These are phyloP conservation scores for Elaeagnus macrophylla DNA, from an alignment of 306 rosid genomes.

Conservation along the genomic window DNA sequence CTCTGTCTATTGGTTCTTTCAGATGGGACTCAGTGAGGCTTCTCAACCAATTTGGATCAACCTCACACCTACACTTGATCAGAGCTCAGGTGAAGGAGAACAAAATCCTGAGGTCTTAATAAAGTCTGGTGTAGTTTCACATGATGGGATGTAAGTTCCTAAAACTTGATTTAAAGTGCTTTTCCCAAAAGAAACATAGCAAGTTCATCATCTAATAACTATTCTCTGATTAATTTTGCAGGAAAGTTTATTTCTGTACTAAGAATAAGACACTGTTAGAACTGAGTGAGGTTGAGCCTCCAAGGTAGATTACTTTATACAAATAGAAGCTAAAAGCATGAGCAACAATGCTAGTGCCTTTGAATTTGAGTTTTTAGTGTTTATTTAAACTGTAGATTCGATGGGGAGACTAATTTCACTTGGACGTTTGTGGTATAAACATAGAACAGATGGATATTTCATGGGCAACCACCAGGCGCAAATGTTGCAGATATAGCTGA, in stretches of 20 bases:
- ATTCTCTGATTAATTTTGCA: constrained; percentile 23
- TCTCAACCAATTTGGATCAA: constrained; percentile 68
- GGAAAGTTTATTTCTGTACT: constrained; percentile 76
- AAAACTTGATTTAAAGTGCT: constrained; percentile 3
- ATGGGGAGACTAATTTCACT: constrained; percentile 35
- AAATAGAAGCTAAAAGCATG: constrained; percentile 8
- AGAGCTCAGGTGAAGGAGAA: constrained; percentile 34
- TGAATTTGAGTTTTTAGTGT: constrained; percentile 15
- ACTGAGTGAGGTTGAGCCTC: constrained; percentile 48
- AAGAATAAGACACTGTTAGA: constrained; percentile 59
- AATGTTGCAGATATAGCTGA: constrained; percentile 82
- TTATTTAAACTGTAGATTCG: constrained; percentile 16
- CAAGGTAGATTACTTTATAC: constrained; percentile 54
- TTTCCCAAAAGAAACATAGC: constrained; percentile 7
- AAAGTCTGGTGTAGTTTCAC: constrained; percentile 56
- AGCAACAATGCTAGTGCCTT: constrained; percentile 4
- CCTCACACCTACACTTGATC: constrained; percentile 36
- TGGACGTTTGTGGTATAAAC: constrained; percentile 27
- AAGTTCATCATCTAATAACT: constrained; percentile 12
- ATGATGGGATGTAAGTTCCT: constrained; percentile 60
- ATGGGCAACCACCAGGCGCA: constrained; percentile 84
- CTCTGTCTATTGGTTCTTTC: constrained; percentile 17
- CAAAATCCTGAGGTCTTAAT: constrained; percentile 28
- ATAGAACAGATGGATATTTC: constrained; percentile 84
- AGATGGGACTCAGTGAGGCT: constrained; percentile 68